Evolutionary conservation across 2,329 filamentous ascomycete species (phyloP).

Genomic region (Exophiala bonariae): DNA sequence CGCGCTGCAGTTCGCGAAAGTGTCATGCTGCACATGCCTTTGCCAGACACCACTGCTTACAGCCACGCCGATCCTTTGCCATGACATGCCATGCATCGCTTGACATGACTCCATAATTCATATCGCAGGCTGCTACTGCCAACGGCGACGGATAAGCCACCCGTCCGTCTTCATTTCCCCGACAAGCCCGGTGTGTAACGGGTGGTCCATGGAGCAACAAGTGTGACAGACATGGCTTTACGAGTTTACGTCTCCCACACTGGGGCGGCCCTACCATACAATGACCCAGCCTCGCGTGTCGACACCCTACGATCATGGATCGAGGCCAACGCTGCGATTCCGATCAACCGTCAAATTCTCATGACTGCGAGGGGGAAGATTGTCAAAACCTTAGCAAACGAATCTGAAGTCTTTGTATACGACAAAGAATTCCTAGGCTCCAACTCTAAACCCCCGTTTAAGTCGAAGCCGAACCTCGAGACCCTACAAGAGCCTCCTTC

Average conservation of each 20-base stretch:
- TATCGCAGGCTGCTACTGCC: no score
- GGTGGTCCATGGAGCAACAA: no score
- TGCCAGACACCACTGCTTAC: no score
- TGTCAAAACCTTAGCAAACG: constrained; percentile 63
- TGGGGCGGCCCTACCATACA: constrained; percentile 69
- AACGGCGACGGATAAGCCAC: no score
- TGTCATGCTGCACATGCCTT: no score
- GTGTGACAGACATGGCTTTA: constrained; percentile 69
- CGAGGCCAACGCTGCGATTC: constrained; percentile 70
- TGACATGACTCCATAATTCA: no score
- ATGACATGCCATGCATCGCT: no score
- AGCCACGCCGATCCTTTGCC: no score
- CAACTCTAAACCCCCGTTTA: constrained; percentile 49
- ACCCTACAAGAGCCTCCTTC: constrained; percentile 70
- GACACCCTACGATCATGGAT: constrained; percentile 86
- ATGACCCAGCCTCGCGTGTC: constrained; percentile 42
- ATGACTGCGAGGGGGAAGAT: constrained; percentile 83
- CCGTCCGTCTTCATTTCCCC: no score
- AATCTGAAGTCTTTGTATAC: constrained; percentile 91
- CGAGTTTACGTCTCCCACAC: constrained; percentile 91
- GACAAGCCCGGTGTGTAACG: no score
- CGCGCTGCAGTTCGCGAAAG: no score
- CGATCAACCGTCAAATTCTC: constrained; percentile 76
- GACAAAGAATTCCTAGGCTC: constrained; percentile 70
- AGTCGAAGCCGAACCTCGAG: constrained; percentile 53